Evolutionary conservation across 2,329 filamentous ascomycete species (phyloP).

Genomic region (Pseudonectria foliicola): DNA sequence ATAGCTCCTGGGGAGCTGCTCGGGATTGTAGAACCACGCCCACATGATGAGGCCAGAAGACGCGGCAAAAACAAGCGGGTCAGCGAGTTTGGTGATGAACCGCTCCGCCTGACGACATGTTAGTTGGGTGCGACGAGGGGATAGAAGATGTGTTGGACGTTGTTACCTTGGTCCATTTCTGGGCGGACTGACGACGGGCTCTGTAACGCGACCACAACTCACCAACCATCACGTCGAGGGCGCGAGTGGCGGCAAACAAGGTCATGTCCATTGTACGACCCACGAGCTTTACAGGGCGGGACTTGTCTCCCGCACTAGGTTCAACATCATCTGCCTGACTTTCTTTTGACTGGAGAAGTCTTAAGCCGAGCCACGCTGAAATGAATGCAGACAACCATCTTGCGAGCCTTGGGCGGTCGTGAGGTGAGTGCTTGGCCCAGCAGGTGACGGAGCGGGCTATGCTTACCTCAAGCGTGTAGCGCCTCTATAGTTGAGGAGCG

Average conservation of each 20-base stretch:
- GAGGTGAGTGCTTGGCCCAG: constrained; percentile 8
- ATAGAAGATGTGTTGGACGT: constrained; percentile 7
- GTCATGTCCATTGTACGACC: constrained; percentile 77
- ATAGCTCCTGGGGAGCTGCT: constrained; percentile 64
- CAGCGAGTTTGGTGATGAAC: constrained; percentile 36
- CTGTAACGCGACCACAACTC: constrained; percentile 53
- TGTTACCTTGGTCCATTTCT: constrained; percentile 43
- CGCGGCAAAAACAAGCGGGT: constrained; percentile 63
- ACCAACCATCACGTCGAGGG: constrained; percentile 63
- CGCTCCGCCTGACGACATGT: constrained; percentile 23
- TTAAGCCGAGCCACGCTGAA: constrained; percentile 50
- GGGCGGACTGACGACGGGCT: constrained; percentile 34
- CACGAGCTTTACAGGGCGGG: constrained; percentile 34
- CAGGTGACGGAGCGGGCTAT: constrained; percentile 1
- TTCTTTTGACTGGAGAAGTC: constrained; percentile 50
- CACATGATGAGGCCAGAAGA: constrained; percentile 78
- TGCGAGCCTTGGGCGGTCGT: constrained; percentile 36
- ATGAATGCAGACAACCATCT: constrained; percentile 53
- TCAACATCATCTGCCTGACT: constrained; percentile 28
- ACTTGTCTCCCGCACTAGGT: constrained; percentile 17
- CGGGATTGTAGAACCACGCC: constrained; percentile 75
- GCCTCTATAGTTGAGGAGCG: constrained; percentile 16
- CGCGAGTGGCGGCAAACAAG: constrained; percentile 67
- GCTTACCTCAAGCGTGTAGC: constrained; percentile 23
- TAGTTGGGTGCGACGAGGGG: constrained; percentile 4